Base-by-base conservation (phyloP, 2,329 filamentous ascomycete species). In the Ceratocystis diversiconidia region DNA sequence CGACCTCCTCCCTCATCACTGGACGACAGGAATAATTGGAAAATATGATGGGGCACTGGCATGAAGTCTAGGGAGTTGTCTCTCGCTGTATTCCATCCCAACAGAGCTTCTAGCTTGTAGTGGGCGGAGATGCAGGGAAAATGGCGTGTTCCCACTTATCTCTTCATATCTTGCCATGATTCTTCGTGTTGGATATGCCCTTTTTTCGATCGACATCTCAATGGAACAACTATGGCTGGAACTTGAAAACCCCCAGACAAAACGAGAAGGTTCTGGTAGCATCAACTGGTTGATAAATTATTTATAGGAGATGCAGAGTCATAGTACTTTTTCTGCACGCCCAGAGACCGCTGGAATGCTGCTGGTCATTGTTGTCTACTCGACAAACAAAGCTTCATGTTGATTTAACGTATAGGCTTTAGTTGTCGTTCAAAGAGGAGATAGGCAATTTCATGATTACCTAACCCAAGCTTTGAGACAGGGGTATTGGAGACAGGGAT, bases 381-480 rank as follows among this genome's bases (percentile, higher is more conserved):
- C 55, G 55, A n/a, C 30, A 19, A 59, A n/a, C 25, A 36, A 19
- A 30, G 28, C 55, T 17, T 19, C 28, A 8, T 36, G 7, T 59
- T 17, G 46, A 50, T 17, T 22, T 12, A 22, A 59, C 32, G 28
- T 12, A 25, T 17, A 8, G n/a, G 17, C 28, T 12, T 36, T n/a
- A 32, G 4, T 57, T 65, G 62, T 59, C 62, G 62, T 67, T 61
- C 28, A 65, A 62, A 65, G 66, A 64, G 66, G 62, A 67, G 63
- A 43, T 65, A 62, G 64, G 25, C 46, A 50, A 48, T 66, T 50
- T 52, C 61, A 52, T 36, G 59, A 48, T 66, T 50, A 63, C 61
- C 48, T 36, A 65, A 67, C 36, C 63, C 62, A 60, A 65, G 66
- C 60, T 61, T 44, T 32, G 15, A 48, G 32, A 32, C 63, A 60